Evolutionary conservation across 352 stramenopile species (phyloP), one percentile per base, ranked within the genome.

Genomic region (Globisporangium splendens): DNA sequence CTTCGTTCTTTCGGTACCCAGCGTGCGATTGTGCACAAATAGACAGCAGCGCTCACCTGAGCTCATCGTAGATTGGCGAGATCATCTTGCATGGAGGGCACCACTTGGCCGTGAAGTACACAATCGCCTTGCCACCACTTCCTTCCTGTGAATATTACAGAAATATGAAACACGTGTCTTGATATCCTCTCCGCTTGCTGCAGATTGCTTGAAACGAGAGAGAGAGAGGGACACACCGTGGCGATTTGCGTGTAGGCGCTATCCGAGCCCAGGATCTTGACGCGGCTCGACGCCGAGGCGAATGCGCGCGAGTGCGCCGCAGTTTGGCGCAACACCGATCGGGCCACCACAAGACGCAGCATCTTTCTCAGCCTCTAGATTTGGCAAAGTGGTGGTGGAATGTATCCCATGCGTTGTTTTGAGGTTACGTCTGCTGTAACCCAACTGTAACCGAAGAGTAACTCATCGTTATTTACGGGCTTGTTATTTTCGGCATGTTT

Each of bases 11-110:
- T 0, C 5, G 2, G 11, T 43, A 6, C 12, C 17, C 39, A 44
- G 12, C 17, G 10, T 8, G 39, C 39, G 39, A 4, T 4, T 18
- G 2, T 51, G 3, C 47, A 57, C 13, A 15, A 14, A 41, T 11
- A 46, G 1, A 22, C 3, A 2, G n/a, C 14, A 42, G 8, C 18
- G 21, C 68, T 13, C 48, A 93, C 86, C 83, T 94, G 17, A 97
- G 70, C 41, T 93, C 72, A 56, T 93, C 80, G 66, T 89, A 96
- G 60, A 93, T 88, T 10, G 89, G 89, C 8, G 78, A 83, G 59
- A 97, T 96, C 68, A 95, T 85, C 69, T 96, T 96, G 83, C 89
- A 97, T 11, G 89, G 89, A n/a, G 81, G 79, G 54, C 89, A 97
- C 89, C 89, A 97, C 67, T 83, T 88, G 22, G 89, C 87, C 44